Conservation (phyloP, 495 filamentous ascomycete species). For the Amniculicola lignicola region DNA sequence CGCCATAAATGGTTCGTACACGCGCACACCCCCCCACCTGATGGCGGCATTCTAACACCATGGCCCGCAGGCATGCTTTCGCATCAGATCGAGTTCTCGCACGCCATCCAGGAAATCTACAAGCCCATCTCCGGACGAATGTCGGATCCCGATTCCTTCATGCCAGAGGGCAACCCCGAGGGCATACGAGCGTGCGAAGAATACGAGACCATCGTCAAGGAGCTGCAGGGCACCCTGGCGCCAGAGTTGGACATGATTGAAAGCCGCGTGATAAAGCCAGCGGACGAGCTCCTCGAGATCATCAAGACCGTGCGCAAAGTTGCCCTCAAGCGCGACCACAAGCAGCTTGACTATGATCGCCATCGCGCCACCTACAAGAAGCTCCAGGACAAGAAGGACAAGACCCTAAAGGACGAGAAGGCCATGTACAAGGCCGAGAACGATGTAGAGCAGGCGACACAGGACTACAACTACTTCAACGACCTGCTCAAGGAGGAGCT, state of each 20-base stretch:
- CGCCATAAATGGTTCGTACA: conserved; percentile 76
- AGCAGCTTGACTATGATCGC: conserved; percentile 94
- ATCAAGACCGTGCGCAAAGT: conserved; percentile 93
- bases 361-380: conserved; percentile 82
- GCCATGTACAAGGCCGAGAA: conserved; percentile 92
- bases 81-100: conserved; percentile 98
- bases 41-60: neutral
- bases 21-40: neutral
- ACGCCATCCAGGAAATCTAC: conserved; percentile 93
- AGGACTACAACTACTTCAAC: conserved; percentile 97
- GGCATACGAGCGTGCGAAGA: conserved; percentile 95
- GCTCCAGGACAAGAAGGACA: conserved; percentile 95
- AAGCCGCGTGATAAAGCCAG: conserved; percentile 83
- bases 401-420: conserved; percentile 94
- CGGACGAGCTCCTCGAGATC: conserved; percentile 88
- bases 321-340: conserved; percentile 87
- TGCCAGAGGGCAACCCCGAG: conserved; percentile 82
- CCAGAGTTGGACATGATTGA: conserved; percentile 99
- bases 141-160: conserved; percentile 83
- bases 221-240: conserved; percentile 79
- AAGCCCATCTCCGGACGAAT: conserved; percentile 95
- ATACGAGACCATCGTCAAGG: conserved; percentile 87
- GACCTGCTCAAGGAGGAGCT: conserved; percentile 93
- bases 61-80: conserved; percentile 72
- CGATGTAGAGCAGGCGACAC: conserved; percentile 85